Percentiles rank a stretch among this genome's conserved stretches.
phyloP scores from a whole-genome alignment of 179 eudicot genomes.

The Beta corolliflora region DNA sequence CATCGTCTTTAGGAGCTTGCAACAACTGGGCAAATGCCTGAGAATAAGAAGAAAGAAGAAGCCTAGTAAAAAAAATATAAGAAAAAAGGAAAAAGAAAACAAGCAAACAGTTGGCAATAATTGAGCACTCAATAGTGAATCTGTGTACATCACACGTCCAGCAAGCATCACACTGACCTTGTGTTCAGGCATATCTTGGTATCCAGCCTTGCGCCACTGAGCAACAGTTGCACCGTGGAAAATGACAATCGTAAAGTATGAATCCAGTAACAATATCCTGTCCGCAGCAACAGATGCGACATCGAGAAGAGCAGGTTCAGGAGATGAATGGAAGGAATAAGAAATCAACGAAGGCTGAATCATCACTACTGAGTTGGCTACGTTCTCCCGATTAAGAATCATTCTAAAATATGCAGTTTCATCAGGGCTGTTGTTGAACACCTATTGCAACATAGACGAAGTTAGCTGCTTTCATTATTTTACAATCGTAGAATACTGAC shows the following conservation, averaged over 20 bases:
- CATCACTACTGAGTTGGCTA: conserved; percentile 92
- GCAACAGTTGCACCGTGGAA: conserved; percentile 90
- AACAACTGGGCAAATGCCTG: conserved; percentile 85
- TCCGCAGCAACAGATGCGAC: conserved; percentile 85
- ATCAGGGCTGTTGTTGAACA: conserved; percentile 97
- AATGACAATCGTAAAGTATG: conserved; percentile 83
- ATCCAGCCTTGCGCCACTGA: conserved; percentile 96
- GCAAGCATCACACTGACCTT: conserved; percentile 44
- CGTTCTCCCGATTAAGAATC: conserved; percentile 90
- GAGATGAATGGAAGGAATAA: conserved; percentile 74
- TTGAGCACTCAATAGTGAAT: neutral
- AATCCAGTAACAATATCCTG: conserved; percentile 76
- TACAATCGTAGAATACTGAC: neutral
- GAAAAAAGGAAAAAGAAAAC: neutral
- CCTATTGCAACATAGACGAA: conserved; percentile 42
- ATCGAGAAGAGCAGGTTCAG: conserved; percentile 90
- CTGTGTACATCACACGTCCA: neutral
- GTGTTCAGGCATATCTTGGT: conserved; percentile 84
- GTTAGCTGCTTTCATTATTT: neutral
- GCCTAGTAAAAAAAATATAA: conserved; percentile 6
- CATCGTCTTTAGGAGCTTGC: conserved; percentile 84
- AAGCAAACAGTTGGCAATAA: neutral
- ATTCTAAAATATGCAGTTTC: conserved; percentile 96
- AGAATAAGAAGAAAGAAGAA: conserved; percentile 4
- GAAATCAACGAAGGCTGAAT: conserved; percentile 91